Percentiles rank a stretch among this genome's conserved stretches.
Conservation (phyloP, 2,329 filamentous ascomycete genomes). For the Claviceps capensis region DNA sequence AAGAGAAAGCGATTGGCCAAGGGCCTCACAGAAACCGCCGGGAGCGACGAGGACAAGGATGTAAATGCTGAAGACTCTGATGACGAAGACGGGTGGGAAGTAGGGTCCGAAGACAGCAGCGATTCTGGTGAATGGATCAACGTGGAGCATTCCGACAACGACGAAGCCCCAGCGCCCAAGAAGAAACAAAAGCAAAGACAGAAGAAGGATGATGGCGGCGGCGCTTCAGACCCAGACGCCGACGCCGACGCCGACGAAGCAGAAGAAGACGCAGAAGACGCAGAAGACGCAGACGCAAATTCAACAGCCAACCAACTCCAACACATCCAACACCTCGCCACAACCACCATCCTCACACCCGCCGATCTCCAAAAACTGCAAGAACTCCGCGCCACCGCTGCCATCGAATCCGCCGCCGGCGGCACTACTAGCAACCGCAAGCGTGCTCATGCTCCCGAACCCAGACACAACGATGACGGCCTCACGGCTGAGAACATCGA, state of each 20-base stretch:
- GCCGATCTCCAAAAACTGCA: conserved; percentile 91
- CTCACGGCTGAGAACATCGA: conserved; percentile 88
- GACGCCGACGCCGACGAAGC: conserved; percentile 1
- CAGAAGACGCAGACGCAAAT: conserved; percentile 21
- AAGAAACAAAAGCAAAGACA: conserved; percentile 20
- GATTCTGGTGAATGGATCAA: conserved; percentile 89
- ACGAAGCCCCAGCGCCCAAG: conserved; percentile 51
- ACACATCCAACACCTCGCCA: conserved; percentile 64
- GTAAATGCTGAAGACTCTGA: conserved; percentile 44
- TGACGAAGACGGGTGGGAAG: conserved; percentile 46
- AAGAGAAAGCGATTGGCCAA: conserved; percentile 57
- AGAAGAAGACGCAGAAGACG: conserved; percentile 4
- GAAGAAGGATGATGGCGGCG: conserved; percentile 16
- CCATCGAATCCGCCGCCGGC: conserved; percentile 52
- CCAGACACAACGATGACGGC: conserved; percentile 69
- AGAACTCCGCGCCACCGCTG: conserved; percentile 65
- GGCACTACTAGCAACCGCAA: conserved; percentile 21
- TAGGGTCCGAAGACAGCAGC: conserved; percentile 38
- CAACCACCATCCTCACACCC: conserved; percentile 83
- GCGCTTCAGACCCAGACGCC: conserved; percentile 9
- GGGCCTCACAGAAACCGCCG: conserved; percentile 49
- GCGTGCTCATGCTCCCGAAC: conserved; percentile 30
- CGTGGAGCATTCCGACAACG: conserved; percentile 63
- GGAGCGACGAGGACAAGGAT: conserved; percentile 45
- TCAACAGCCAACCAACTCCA: conserved; percentile 30